A percentile compares a stretch with the other conserved stretches of the same genome.
Evolutionary conservation across 2,329 filamentous ascomycete genomes (phyloP).

Genomic region (Paecilomyces niveus): DNA sequence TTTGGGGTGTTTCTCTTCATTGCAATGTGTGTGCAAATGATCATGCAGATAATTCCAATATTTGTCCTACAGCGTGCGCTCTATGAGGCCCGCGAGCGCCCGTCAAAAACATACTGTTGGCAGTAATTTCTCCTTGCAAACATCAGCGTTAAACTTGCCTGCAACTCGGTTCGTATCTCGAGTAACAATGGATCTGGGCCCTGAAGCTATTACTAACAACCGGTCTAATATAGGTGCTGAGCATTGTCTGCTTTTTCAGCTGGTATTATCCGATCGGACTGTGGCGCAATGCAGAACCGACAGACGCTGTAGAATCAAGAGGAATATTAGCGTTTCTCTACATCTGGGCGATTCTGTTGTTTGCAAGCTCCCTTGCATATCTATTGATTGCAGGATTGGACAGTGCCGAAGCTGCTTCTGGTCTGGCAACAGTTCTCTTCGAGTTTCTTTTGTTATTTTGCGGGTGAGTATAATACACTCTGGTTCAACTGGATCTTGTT

Average conservation of each 20-base stretch:
- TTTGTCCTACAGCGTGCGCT: conserved; percentile 53
- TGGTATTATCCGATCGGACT: conserved; percentile 61
- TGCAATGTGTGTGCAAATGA: conserved; percentile 63
- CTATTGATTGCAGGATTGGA: conserved; percentile 66
- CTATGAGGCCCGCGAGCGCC: conserved; percentile 54
- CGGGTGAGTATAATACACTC: conserved; percentile 10
- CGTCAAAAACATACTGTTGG: conserved; percentile 69
- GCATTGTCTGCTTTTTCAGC: conserved; percentile 53
- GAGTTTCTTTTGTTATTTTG: conserved; percentile 56
- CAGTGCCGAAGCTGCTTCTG: conserved; percentile 60
- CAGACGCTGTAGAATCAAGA: conserved; percentile 40
- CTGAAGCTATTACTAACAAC: no score
- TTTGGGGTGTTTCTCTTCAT: conserved; percentile 82
- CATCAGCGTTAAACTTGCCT: conserved; percentile 65
- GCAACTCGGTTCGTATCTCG: conserved; percentile 50
- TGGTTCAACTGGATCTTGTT: background rate
- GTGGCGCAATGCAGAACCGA: conserved; percentile 34
- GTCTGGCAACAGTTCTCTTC: conserved; percentile 54
- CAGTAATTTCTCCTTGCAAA: conserved; percentile 64
- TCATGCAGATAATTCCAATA: conserved; percentile 51
- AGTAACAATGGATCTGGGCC: no score
- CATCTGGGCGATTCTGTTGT: conserved; percentile 61
- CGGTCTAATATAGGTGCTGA: no score
- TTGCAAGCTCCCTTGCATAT: conserved; percentile 64
- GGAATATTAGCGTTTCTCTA: conserved; percentile 61